These are phyloP conservation scores for Limnomonas spitsbergensis DNA, from an alignment of 139 green algal species.

Conservation along the genomic window DNA sequence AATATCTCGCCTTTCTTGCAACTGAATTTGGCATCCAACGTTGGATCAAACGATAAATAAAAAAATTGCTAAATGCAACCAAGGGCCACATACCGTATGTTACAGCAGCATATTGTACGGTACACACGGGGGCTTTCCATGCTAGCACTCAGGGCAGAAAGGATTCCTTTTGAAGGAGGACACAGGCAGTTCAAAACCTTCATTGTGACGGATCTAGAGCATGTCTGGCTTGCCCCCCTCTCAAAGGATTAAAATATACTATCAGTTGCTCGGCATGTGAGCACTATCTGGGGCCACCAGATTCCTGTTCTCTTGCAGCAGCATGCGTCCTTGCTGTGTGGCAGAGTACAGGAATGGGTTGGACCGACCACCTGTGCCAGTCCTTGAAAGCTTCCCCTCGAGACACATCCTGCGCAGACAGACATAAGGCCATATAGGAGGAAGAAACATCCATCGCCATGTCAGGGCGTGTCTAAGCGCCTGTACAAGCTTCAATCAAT, in stretches of 20 bases:
- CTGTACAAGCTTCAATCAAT: background rate
- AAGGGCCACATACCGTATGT: no score
- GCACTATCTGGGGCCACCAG: background rate
- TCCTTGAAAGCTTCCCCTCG: background rate
- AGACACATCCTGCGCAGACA: background rate
- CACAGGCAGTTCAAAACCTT: no score
- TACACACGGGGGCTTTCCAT: no score
- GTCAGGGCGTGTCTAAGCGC: background rate
- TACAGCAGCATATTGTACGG: no score
- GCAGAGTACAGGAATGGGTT: background rate
- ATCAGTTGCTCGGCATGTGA: background rate
- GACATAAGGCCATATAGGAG: background rate
- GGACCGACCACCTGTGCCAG: background rate
- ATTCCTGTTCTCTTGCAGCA: no score
- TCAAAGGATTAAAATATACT: background rate
- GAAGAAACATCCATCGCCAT: background rate
- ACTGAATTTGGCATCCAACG: no score
- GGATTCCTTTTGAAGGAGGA: no score
- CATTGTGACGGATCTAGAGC: no score
- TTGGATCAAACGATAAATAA: no score
- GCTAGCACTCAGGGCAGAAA: no score
- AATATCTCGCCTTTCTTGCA: no score
- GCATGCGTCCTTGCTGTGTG: background rate
- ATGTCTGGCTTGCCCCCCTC: background rate
- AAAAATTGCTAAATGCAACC: no score